Base-by-base conservation (phyloP, 306 rosid genomes). In the Cotoneaster glaucophyllus region DNA sequence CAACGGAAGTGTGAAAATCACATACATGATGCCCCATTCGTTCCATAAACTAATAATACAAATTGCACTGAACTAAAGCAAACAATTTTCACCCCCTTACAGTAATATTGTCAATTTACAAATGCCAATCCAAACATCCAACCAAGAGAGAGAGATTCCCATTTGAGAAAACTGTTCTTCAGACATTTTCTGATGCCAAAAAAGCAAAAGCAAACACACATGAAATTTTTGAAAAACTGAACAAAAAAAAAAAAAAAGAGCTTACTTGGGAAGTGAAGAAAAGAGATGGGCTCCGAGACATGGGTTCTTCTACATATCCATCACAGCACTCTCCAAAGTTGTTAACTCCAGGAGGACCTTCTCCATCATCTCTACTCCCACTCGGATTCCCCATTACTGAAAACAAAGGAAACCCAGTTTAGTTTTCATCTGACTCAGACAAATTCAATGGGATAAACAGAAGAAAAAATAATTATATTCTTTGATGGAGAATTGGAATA, bases 311-410 rank as follows among this genome's bases (percentile, higher is more conserved):
- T 63, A 64, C 19, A 63, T 32, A 41, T 41, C 73, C 74, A 31
- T 69, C 77, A 9, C 76, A 4, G 74, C 56, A 71, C 54, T 29
- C 81, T 69, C 69, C 82, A 73, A 76, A 82, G 64, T 74, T 73
- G 62, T 79, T 37, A 44, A 62, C 71, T 48, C 76, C 78, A 74
- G 82, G 80, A 71, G 84, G 62, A 68, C 82, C 78, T 79, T 79
- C 86, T 56, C 80, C 86, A 65, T 74, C 80, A 19, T 67, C 56
- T 81, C 76, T 67, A 52, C 73, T 72, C 50, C 77, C 83, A 62
- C 71, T 78, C 21, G 77, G 81, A 78, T 85, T 79, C 59, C 79
- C 85, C 79, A 85, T 67, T 67, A 78, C 85, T 78, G 78, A 24
- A 77, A 77, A 77, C 59, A 63, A 53, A 79, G 43, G 56, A 75